A percentile compares a stretch with the other conserved stretches of the same genome.
Conservation (phyloP, 2,329 filamentous ascomycete species). For the Rasamsonia emersonii region DNA sequence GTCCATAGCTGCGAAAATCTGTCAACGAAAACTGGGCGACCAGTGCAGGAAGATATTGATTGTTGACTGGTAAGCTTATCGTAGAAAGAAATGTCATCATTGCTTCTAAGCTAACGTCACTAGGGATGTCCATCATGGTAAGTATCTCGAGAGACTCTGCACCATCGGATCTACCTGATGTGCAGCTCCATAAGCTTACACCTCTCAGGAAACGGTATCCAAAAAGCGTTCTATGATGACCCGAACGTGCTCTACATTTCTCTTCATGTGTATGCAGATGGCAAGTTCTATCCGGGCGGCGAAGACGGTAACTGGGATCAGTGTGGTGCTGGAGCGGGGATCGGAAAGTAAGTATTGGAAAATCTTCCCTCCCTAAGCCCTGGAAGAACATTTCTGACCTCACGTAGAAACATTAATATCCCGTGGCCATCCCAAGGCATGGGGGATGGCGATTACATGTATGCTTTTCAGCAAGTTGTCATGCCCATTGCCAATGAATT, state of each 20-base stretch:
- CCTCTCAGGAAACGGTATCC: slow-evolving; percentile 72
- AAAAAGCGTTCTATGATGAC: slow-evolving; percentile 92
- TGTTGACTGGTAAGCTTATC: slow-evolving; percentile 73
- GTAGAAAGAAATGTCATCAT: slow-evolving; percentile 3
- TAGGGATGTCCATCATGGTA: slow-evolving; percentile 60
- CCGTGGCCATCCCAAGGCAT: slow-evolving; percentile 65
- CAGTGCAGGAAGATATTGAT: slow-evolving; percentile 82
- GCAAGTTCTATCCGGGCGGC: slow-evolving; percentile 70
- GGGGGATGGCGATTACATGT: slow-evolving; percentile 95
- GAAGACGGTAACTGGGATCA: slow-evolving; percentile 52
- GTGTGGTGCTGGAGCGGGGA: slow-evolving; percentile 49
- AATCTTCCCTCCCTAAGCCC: neutral
- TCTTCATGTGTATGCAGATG: slow-evolving; percentile 77
- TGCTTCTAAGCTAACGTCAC: slow-evolving; percentile 14
- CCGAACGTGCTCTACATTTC: slow-evolving; percentile 95
- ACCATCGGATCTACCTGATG: too few species aligned
- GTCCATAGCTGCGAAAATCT: slow-evolving; percentile 80
- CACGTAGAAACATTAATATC: slow-evolving; percentile 55
- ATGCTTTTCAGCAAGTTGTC: slow-evolving; percentile 88
- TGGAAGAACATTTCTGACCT: neutral
- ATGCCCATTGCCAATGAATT: slow-evolving; percentile 96
- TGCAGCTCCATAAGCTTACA: slow-evolving; percentile 14
- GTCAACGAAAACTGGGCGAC: slow-evolving; percentile 71
- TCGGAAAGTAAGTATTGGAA: slow-evolving; percentile 41
- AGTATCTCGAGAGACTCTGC: slow-evolving; percentile 4